Percentiles rank a stretch among this genome's conserved stretches.
These are phyloP conservation scores for Cardiosporidium cionae DNA, from an alignment of 169 alveolate genomes.

Conservation along the genomic window DNA sequence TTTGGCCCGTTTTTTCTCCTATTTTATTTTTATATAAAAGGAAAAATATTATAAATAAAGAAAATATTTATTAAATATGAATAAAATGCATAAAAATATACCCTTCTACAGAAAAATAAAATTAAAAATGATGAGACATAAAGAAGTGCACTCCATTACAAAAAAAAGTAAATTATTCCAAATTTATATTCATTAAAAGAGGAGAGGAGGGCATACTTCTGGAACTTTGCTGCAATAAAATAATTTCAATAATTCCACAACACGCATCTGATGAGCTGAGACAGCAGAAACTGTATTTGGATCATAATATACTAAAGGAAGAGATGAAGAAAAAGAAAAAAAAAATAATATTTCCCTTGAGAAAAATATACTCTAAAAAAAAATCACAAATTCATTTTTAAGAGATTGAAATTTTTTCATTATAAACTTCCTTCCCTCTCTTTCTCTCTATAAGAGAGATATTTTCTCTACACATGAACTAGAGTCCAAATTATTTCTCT, in stretches of 20 bases:
- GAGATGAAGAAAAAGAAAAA: neutral
- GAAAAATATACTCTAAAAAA: no score
- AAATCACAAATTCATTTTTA: no score
- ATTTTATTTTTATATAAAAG: neutral
- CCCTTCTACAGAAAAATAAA: no score
- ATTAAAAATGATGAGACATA: no score
- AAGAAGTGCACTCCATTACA: no score
- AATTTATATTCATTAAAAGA: neutral
- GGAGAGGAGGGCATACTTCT: no score
- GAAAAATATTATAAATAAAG: neutral
- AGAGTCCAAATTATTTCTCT: no score
- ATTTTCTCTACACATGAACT: no score
- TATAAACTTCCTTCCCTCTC: no score
- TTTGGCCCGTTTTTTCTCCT: neutral
- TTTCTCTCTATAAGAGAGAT: no score
- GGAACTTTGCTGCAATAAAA: conserved; percentile 16
- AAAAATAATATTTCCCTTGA: no score
- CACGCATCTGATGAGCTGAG: conserved; percentile 17
- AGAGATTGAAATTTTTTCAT: no score
- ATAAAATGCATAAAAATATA: neutral
- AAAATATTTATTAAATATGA: neutral
- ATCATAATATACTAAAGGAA: conserved; percentile 21
- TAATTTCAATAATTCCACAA: conserved; percentile 20
- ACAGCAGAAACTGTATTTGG: conserved; percentile 18
- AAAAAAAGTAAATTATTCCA: neutral